Conservation (phyloP, 148 eudicot genomes). For the Linanthus parryae region DNA sequence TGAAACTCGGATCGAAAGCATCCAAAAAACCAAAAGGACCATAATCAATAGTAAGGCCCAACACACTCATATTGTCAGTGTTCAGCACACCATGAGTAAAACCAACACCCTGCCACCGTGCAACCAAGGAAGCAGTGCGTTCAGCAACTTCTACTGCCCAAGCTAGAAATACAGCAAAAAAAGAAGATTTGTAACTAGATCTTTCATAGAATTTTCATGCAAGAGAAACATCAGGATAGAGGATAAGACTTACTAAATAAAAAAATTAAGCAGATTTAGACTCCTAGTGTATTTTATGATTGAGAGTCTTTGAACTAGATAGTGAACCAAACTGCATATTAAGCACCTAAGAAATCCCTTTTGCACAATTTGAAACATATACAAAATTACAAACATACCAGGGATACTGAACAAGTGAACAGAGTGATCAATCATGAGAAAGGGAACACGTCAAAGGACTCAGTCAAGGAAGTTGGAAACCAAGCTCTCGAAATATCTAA, state of each 20-base stretch:
- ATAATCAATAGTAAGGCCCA: conserved; percentile 97
- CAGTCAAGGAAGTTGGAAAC: no score
- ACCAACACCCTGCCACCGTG: conserved; percentile 99
- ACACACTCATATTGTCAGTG: conserved; percentile 96
- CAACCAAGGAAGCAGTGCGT: conserved; percentile 91
- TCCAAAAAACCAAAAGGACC: conserved; percentile 99
- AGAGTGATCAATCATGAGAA: no score
- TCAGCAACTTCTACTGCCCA: conserved; percentile 99
- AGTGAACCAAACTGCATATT: background rate
- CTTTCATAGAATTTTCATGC: background rate
- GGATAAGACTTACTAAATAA: no score
- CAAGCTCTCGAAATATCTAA: no score
- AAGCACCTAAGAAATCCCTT: no score
- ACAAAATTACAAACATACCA: no score
- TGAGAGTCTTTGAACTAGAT: background rate
- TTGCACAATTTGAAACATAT: no score
- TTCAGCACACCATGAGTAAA: conserved; percentile 99
- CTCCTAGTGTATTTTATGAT: no score
- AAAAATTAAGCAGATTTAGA: no score
- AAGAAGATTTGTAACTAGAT: background rate
- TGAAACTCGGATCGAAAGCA: conserved; percentile 98
- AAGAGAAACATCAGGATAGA: no score
- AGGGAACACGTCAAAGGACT: no score
- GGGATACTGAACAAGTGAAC: no score
- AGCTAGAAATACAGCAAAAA: conserved; percentile 39